Base-by-base conservation (phyloP, 164 flowering plant species). In the Nymphaea thermarum region DNA sequence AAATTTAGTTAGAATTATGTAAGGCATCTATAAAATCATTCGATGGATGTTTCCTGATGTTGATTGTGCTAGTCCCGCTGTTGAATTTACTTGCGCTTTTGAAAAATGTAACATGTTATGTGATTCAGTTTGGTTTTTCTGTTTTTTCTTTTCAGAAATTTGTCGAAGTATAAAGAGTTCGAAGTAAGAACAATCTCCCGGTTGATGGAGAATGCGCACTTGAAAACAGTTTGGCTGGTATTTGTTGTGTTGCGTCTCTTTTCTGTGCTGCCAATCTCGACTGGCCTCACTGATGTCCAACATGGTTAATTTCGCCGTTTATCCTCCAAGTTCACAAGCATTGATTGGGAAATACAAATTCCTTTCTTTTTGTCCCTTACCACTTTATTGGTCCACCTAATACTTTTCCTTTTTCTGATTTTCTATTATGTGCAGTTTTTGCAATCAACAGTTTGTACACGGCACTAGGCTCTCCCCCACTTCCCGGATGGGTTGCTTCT, bases 401-500 rank as follows among this genome's bases (percentile, higher is more conserved):
- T 25, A 25, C 36, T 25, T 25, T 25, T 25, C 36, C 36, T 25
- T 55, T 55, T 55, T 55, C 16, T 55, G 10, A 10, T 62, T 61
- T 17, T 41, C 64, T 17, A 6, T 6, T 8, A 17, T 62, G 7
- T 62, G 15, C 83, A 90, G 96, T 88, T 69, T 65, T 8, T 70
- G 93, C 89, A 6, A 82, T 90, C 59, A 87, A 86, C 68, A 75
- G 72, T 76, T 80, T 95, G 71, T 86, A 82, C 70, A 74, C 71
- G 67, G 76, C 96, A 66, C 67, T 95, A 65, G 88, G 84, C 18
- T 72, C 67, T 42, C 99, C 98, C 18, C 72, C 81, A 42, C 86
- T 92, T 68, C 81, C 68, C 60, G 93, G 94, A 57, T 95, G 98
- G 98, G 42, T 81, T 66, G 74, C 84, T 18, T 51, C 66, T 66